phyloP scores from a whole-genome alignment of 2,329 filamentous ascomycete species.

The Metarhizium humberi region DNA sequence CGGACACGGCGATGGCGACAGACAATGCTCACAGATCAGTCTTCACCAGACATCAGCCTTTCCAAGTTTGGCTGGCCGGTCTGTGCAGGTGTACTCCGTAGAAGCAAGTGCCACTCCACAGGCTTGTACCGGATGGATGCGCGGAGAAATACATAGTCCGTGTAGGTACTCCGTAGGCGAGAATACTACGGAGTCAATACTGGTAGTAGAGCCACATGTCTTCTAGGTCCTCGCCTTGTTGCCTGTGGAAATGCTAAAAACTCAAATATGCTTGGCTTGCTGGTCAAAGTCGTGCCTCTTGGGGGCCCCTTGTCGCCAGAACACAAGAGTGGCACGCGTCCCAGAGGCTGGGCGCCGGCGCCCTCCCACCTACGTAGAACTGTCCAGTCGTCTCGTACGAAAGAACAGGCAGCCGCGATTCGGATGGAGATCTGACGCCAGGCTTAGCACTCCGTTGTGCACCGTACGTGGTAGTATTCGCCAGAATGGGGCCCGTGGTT shows the following conservation, averaged over 20 bases:
- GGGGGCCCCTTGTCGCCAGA: background rate
- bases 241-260: background rate
- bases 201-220: background rate
- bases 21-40: background rate
- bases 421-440: constrained; percentile 2
- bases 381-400: constrained; percentile 3
- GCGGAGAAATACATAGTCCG: too few relatives aligned
- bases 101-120: too few relatives aligned
- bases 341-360: too few relatives aligned
- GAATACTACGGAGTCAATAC: background rate
- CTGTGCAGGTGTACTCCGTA: too few relatives aligned
- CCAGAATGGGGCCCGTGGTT: background rate
- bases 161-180: background rate
- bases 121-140: too few relatives aligned
- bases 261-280: background rate
- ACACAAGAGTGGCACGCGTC: too few relatives aligned
- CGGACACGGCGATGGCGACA: background rate
- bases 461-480: too few relatives aligned
- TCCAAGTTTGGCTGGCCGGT: too few relatives aligned
- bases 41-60: background rate
- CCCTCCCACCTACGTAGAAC: background rate
- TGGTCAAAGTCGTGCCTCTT: background rate
- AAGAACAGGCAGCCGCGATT: constrained; percentile 4
- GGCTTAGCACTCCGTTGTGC: too few relatives aligned
- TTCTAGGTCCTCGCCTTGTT: too few relatives aligned